These are phyloP conservation scores for Lactarius vividus DNA, from an alignment of 768 basidiomycete genomes.

Conservation along the genomic window DNA sequence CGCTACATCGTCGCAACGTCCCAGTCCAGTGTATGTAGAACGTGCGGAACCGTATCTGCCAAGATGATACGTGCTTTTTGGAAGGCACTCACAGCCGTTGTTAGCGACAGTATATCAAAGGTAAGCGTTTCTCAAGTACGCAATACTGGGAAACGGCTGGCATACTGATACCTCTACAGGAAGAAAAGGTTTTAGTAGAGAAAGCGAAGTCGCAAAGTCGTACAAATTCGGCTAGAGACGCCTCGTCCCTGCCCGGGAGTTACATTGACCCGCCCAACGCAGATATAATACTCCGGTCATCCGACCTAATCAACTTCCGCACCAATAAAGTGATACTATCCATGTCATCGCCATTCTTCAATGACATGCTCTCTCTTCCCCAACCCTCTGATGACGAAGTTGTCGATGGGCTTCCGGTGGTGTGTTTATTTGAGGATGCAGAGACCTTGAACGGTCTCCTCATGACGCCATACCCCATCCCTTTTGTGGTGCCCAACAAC, in stretches of 20 bases:
- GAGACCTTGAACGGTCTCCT: slow-evolving; percentile 5
- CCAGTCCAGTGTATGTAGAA: too few species aligned
- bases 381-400: slow-evolving; percentile 14
- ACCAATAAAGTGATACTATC: slow-evolving; percentile 33
- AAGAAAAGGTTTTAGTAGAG: neutral
- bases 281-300: slow-evolving; percentile 32
- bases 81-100: neutral
- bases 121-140: neutral
- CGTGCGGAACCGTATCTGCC: too few species aligned
- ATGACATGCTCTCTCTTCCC: slow-evolving; percentile 32
- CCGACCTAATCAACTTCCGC: slow-evolving; percentile 33
- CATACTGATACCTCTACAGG: neutral
- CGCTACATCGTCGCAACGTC: too few species aligned
- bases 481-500: neutral
- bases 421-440: slow-evolving; percentile 13
- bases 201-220: neutral
- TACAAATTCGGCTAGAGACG: neutral
- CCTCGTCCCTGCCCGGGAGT: neutral
- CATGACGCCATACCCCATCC: slow-evolving; percentile 3
- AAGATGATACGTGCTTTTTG: neutral
- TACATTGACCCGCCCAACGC: neutral
- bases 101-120: neutral
- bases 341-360: slow-evolving; percentile 34
- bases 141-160: neutral
- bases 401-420: slow-evolving; percentile 15